Evolutionary conservation across 371 early-diverging fungal genomes (phyloP).

Genomic region (Mucor lusitanicus): DNA sequence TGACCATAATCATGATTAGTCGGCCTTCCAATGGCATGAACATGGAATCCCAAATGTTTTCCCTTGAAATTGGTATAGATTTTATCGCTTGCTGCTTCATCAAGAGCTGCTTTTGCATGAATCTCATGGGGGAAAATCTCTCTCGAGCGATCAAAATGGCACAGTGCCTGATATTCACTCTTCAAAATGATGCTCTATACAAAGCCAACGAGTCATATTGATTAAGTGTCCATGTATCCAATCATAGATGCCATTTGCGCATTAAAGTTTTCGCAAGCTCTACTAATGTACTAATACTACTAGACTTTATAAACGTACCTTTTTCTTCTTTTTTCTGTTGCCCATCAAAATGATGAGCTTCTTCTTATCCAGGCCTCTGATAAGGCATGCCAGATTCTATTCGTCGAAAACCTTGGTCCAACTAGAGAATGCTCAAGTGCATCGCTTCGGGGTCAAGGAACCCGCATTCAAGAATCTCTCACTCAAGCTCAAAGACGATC

Average conservation of each 20-base stretch:
- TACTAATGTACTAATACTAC: not conserved
- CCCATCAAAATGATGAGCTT: not conserved
- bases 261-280: not conserved
- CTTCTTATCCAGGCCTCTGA: not conserved
- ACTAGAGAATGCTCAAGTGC: constrained; percentile 40
- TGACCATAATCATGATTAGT: not conserved
- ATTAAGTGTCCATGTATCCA: not conserved
- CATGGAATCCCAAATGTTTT: not conserved
- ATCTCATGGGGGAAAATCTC: not conserved
- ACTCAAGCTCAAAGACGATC: constrained; percentile 26
- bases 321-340: constrained; percentile 5
- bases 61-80: not conserved
- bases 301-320: not conserved
- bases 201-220: not conserved
- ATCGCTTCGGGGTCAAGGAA: constrained; percentile 38
- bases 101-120: not conserved
- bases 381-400: constrained; percentile 9
- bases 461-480: constrained; percentile 45
- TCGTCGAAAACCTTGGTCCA: constrained; percentile 25
- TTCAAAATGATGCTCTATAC: too few relatives aligned
- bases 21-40: not conserved
- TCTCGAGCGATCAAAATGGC: not conserved
- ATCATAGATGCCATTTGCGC: not conserved
- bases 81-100: not conserved
- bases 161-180: too few relatives aligned